Base-by-base conservation (phyloP, 768 basidiomycete genomes). In the Holtermannia corniformis region DNA sequence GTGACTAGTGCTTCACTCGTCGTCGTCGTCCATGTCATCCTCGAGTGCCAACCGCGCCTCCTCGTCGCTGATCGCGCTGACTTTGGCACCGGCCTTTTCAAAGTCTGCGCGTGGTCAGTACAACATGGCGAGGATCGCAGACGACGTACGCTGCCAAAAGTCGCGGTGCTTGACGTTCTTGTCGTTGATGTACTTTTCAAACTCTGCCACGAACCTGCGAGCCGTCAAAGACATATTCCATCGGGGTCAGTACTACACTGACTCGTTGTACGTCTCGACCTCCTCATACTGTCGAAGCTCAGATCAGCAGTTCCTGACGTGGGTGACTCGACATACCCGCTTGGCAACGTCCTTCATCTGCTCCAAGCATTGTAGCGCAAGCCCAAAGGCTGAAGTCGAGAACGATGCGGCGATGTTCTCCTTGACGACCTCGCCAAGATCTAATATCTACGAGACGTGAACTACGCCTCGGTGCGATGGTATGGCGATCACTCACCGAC, bases 341-440 rank as follows among this genome's bases (percentile, higher is more conserved):
- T 87, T 68, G 22, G 82, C 85, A 3, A 80, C 79, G 49, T 79
- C 76, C 63, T 90, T 78, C 74, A 93, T 72, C 40, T 67, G 77
- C 57, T 74, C 72, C 78, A 93, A 74, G 68, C 87, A 90, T 40
- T 84, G 80, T 23, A 87, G 44, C 74, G 91, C 78, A 70, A 89
- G 85, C 14, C 76, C 75, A 32, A 77, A 78, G 55, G 88, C 78
- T 60, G 81, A 78, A 32, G 72, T 74, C 40, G 85, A 79, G 72
- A 92, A 93, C 32, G 86, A 86, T 23, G 76, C 76, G 58, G 79
- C 68, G 10, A 85, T 76, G 41, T 89, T 78, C 65, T 88, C 84
- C 53, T 76, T 75, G 43, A 91, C 79, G 10, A 90, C 83, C 14
- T 70, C 76, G 12, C 78, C 81, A 44, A 92, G 71, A 69, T 91